A percentile compares a stretch with the other conserved stretches of the same genome.
These are phyloP conservation scores for Botrytis squamosa DNA, from an alignment of 2,329 filamentous ascomycete genomes.

Conservation along the genomic window DNA sequence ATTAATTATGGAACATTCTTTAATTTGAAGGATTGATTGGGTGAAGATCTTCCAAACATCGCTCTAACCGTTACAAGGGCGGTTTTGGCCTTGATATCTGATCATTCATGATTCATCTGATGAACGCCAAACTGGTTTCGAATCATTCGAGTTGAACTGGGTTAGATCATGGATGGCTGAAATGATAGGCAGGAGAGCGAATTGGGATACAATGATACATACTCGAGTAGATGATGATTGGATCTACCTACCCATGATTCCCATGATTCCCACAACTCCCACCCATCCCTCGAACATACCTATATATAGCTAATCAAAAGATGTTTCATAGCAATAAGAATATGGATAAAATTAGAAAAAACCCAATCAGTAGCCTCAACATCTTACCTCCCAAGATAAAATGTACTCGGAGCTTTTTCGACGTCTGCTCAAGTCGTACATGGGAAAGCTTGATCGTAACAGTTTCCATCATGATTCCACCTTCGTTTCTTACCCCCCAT, in stretches of 20 bases:
- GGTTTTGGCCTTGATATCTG: constrained; percentile 2
- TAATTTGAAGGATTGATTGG: constrained; percentile 5
- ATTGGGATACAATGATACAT: neutral
- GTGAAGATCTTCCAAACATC: neutral
- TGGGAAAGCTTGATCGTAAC: neutral
- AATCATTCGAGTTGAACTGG: neutral
- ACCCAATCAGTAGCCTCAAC: neutral
- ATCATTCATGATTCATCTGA: constrained; percentile 14
- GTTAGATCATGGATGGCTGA: neutral
- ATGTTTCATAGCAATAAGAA: constrained; percentile 2
- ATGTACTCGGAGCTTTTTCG: neutral
- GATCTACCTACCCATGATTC: neutral
- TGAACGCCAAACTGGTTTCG: neutral
- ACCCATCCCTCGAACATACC: neutral
- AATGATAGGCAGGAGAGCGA: neutral
- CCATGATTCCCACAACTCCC: neutral
- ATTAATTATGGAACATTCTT: constrained; percentile 3
- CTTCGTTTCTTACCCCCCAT: neutral
- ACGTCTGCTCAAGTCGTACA: neutral
- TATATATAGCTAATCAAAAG: neutral
- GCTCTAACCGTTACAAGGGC: constrained; percentile 3
- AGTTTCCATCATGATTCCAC: neutral
- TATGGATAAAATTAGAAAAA: constrained; percentile 1
- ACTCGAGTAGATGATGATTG: neutral
- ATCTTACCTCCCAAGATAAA: neutral